Evolutionary conservation across 441 rosid species (phyloP).

Genomic region (Gossypium laxum): DNA sequence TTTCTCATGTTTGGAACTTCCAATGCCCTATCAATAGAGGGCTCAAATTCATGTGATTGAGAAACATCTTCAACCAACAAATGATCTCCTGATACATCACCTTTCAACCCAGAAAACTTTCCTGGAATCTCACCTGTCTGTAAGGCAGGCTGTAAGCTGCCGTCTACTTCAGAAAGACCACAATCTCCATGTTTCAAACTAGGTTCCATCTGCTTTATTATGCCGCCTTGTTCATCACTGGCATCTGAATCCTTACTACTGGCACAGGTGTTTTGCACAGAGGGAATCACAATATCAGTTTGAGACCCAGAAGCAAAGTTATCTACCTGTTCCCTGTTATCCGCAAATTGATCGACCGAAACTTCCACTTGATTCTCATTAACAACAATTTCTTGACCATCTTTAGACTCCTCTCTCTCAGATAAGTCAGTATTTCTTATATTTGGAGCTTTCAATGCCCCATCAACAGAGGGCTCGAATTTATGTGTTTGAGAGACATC

Average conservation of each 20-base stretch:
- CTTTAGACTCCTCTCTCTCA: constrained; percentile 17
- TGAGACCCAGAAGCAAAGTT: constrained; percentile 31
- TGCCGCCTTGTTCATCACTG: constrained; percentile 63
- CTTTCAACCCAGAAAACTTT: constrained; percentile 28
- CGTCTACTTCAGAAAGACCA: constrained; percentile 29
- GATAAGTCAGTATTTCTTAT: constrained; percentile 24
- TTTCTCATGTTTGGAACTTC: constrained; percentile 28
- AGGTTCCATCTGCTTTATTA: constrained; percentile 68
- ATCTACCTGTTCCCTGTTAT: constrained; percentile 27
- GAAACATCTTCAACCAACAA: constrained; percentile 33
- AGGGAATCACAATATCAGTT: constrained; percentile 20
- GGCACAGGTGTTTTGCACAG: constrained; percentile 18
- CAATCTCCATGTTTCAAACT: constrained; percentile 33
- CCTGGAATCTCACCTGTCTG: constrained; percentile 29
- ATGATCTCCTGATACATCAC: constrained; percentile 30
- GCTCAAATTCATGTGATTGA: constrained; percentile 24
- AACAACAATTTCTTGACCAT: constrained; percentile 17
- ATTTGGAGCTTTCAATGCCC: constrained; percentile 27
- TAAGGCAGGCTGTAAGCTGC: constrained; percentile 26
- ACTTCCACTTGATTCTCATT: constrained; percentile 25
- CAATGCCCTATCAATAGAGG: constrained; percentile 29
- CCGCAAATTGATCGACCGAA: constrained; percentile 25
- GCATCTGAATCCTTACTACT: constrained; percentile 42
- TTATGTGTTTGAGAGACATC: constrained; percentile 25
- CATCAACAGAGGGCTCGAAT: constrained; percentile 30